phyloP scores from a whole-genome alignment of 2,329 filamentous ascomycete species.

The Akanthomyces muscarius region DNA sequence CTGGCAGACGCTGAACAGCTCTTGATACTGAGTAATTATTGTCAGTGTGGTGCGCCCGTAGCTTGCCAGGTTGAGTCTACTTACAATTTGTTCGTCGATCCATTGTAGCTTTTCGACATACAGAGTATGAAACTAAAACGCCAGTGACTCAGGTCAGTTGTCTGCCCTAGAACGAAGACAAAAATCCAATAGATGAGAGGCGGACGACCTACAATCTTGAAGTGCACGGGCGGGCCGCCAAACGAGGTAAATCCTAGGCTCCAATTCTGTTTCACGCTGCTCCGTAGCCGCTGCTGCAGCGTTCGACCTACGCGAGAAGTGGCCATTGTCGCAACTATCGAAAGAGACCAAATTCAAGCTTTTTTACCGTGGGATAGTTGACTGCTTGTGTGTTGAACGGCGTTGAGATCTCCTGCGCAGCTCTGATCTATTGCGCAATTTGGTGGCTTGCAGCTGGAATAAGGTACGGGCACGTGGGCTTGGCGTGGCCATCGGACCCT shows the following conservation, averaged over 20 bases:
- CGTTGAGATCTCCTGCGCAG: neutral
- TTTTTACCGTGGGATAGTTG: no score
- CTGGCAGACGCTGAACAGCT: slow-evolving; percentile 67
- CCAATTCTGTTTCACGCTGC: slow-evolving; percentile 39
- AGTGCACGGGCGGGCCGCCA: slow-evolving; percentile 66
- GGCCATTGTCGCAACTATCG: neutral
- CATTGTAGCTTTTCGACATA: slow-evolving; percentile 59
- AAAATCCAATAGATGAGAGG: neutral
- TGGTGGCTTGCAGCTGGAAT: slow-evolving; percentile 5
- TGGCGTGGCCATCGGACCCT: slow-evolving; percentile 3
- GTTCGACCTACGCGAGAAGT: neutral
- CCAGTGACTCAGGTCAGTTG: neutral
- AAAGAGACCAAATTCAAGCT: neutral
- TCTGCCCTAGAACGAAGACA: neutral
- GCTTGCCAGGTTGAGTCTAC: neutral
- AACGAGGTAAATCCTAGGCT: slow-evolving; percentile 63
- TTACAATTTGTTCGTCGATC: slow-evolving; percentile 65
- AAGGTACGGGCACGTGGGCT: slow-evolving; percentile 3
- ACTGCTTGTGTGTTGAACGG: neutral
- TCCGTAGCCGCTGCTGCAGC: neutral
- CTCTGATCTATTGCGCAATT: neutral
- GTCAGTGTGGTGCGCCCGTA: neutral
- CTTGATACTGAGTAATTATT: slow-evolving; percentile 54
- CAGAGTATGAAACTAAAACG: slow-evolving; percentile 48
- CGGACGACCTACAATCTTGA: slow-evolving; percentile 51